phyloP scores from a whole-genome alignment of 352 stramenopile species.

The Globisporangium paddicum region DNA sequence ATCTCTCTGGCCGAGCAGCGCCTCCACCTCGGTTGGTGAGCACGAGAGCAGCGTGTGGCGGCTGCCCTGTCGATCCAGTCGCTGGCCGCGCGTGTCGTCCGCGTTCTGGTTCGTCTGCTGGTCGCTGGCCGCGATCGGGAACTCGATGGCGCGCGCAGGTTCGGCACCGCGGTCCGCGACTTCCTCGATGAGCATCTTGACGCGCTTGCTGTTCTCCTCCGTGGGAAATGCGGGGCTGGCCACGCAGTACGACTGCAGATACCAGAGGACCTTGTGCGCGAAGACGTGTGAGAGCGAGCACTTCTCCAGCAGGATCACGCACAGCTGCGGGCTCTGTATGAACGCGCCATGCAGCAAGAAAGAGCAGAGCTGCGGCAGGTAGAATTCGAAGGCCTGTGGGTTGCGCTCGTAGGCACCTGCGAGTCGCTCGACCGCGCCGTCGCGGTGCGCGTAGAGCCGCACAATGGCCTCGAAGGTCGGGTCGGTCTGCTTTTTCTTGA shows the following conservation, averaged over 20 bases:
- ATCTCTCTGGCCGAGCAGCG: slow-evolving; percentile 31
- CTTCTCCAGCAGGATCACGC: slow-evolving; percentile 65
- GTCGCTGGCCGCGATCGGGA: slow-evolving; percentile 8
- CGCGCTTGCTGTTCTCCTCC: slow-evolving; percentile 44
- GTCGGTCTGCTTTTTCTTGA: slow-evolving; percentile 55
- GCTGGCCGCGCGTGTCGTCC: slow-evolving; percentile 16
- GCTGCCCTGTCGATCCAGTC: background rate
- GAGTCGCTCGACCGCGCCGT: slow-evolving; percentile 54
- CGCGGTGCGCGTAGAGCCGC: slow-evolving; percentile 77
- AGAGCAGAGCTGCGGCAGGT: slow-evolving; percentile 78
- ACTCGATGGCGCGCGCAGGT: slow-evolving; percentile 40
- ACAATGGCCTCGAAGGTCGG: slow-evolving; percentile 81
- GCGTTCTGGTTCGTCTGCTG: slow-evolving; percentile 3
- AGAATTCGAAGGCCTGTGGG: slow-evolving; percentile 76
- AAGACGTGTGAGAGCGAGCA: slow-evolving; percentile 83
- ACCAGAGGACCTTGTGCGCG: slow-evolving; percentile 84
- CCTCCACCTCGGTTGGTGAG: slow-evolving; percentile 42
- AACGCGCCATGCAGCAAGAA: slow-evolving; percentile 76
- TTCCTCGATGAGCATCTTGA: slow-evolving; percentile 80
- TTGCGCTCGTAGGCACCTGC: slow-evolving; percentile 45
- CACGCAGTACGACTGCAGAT: slow-evolving; percentile 75
- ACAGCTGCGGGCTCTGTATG: slow-evolving; percentile 56
- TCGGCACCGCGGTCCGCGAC: slow-evolving; percentile 50
- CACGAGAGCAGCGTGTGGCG: slow-evolving; percentile 15
- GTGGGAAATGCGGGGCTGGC: slow-evolving; percentile 53